Conservation (phyloP, 352 stramenopile species). For the Phytopythium vexans region DNA sequence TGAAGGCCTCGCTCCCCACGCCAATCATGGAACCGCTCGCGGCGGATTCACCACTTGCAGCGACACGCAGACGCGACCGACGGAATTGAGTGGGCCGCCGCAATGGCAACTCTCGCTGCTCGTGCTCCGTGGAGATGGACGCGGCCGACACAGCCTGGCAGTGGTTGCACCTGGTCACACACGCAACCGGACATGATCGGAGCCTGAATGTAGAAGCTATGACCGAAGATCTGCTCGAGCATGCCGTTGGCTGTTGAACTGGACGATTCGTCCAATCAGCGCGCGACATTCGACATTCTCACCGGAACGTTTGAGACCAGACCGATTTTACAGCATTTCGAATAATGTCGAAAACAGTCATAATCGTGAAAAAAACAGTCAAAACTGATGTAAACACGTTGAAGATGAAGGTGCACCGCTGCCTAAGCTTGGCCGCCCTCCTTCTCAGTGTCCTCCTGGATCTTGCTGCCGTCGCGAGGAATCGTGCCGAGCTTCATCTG, state of each 20-base stretch:
- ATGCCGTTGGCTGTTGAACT: background rate
- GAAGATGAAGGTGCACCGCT: no score
- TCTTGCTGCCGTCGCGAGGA: constrained; percentile 1
- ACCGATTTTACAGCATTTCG: background rate
- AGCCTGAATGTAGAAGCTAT: background rate
- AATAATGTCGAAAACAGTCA: background rate
- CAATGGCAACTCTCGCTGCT: no score
- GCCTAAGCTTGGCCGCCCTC: constrained; percentile 4
- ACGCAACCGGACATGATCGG: no score
- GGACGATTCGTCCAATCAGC: constrained; percentile 2
- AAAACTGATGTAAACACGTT: background rate
- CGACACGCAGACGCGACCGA: no score
- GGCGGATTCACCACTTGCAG: no score
- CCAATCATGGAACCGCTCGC: no score
- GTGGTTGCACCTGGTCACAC: no score
- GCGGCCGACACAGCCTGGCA: no score
- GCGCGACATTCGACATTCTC: background rate
- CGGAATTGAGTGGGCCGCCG: no score
- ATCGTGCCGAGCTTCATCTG: constrained; percentile 28
- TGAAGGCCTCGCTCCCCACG: no score
- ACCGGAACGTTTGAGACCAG: background rate
- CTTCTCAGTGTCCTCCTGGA: constrained; percentile 6
- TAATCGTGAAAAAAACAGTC: background rate
- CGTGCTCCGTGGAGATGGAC: no score
- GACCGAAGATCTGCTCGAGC: background rate